Base-by-base conservation (phyloP, 495 filamentous ascomycete species). In the Penicillium soppii region DNA sequence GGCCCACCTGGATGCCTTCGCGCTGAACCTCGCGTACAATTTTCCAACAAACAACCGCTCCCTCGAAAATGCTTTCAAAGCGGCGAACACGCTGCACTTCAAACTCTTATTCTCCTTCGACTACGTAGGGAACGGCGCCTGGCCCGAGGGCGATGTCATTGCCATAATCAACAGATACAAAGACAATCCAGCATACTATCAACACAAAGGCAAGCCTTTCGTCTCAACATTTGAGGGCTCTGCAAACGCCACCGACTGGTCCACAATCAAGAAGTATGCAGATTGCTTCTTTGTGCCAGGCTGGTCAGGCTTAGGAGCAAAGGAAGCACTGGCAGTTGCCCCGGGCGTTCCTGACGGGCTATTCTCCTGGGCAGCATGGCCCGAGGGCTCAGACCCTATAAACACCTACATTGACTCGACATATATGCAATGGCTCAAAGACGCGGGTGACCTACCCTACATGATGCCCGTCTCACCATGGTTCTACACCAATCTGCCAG, bases 401-500 rank as follows among this genome's bases (percentile, higher is more conserved):
- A 69, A 70, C 2, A 74, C 71, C 1, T 65, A 66, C 15, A 73
- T 74, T 21, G 88, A 91, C 53, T 51, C 64, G 16, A 65, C 71
- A 0, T 90, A 83, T 67, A 70, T 73, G 30, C 61, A 70, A 8
- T 67, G 65, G 15, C 65, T 81, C 9, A 62, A 56, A 7, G 77
- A 74, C 1, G 88, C 88, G 3, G 44, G 44, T n/a, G 7, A 37
- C 0, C n/a, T 47, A 65, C 72, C 82, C 5, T 91, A 84, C 67
- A 90, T 91, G 87, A 90, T 90, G 87, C 80, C 82, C 13, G 82
- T 89, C 12, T 84, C 85, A 13, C 88, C 88, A 1, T 90, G 85
- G 82, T 90, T 91, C 65, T 92, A 87, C 55, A 77, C 75, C 60
- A 85, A 87, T 44, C 71, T 90, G 15, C 83, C 87, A 0, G 76